phyloP scores from a whole-genome alignment of 1,284 basidiomycete genomes.

The Melanopsichium pennsylvanicum region DNA sequence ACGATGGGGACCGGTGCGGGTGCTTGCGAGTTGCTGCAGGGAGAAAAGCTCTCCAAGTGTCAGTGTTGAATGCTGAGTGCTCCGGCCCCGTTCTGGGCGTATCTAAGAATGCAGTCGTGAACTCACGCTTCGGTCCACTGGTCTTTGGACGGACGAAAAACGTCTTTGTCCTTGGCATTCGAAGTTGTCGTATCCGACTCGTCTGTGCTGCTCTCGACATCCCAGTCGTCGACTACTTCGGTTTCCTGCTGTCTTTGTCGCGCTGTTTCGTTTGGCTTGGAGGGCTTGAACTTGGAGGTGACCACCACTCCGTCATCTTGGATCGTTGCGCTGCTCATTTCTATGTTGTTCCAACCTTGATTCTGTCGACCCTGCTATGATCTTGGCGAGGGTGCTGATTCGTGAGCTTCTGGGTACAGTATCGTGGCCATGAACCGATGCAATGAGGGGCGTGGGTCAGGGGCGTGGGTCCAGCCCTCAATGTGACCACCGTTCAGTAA shows the following conservation, averaged over 20 bases:
- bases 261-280: constrained; percentile 4
- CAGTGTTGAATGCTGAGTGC: background rate
- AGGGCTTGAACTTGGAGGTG: constrained; percentile 35
- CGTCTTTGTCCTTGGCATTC: constrained; percentile 5
- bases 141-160: constrained; percentile 28
- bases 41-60: background rate
- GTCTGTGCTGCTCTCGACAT: constrained; percentile 38
- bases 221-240: constrained; percentile 41
- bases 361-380: too few species aligned
- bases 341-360: too few species aligned
- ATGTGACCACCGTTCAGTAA: too few species aligned
- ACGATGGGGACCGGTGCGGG: constrained; percentile 26
- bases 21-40: constrained; percentile 26
- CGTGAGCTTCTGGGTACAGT: too few species aligned
- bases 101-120: background rate
- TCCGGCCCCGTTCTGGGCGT: background rate
- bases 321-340: constrained; percentile 1
- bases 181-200: background rate
- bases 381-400: too few species aligned
- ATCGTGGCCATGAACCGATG: too few species aligned
- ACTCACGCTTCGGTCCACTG: constrained; percentile 44
- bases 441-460: too few species aligned
- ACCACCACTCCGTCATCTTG: constrained; percentile 13
- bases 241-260: constrained; percentile 15
- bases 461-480: too few species aligned